Percentiles rank a stretch among this genome's conserved stretches.
Conservation (phyloP, 805 yeast species). For the Starmera quercuum region DNA sequence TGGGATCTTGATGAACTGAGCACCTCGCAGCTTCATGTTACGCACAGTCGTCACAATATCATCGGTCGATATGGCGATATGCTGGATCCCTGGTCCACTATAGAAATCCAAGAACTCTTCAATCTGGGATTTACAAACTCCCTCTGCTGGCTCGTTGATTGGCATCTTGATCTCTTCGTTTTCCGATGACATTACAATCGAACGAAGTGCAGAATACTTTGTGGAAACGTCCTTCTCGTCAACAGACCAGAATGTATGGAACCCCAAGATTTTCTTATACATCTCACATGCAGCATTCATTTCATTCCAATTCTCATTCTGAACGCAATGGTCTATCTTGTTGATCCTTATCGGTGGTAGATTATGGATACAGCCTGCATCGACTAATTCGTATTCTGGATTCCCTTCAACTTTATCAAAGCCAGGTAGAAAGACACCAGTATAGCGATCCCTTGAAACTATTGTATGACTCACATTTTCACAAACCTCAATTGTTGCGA, state of each 20-base stretch:
- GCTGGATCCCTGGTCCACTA: slow-evolving; percentile 82
- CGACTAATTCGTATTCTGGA: slow-evolving; percentile 1
- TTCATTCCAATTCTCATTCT: slow-evolving; percentile 64
- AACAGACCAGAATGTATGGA: slow-evolving; percentile 78
- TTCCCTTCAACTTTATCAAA: slow-evolving; percentile 16
- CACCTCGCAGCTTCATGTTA: slow-evolving; percentile 52
- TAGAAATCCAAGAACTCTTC: slow-evolving; percentile 74
- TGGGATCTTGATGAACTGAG: slow-evolving; percentile 60
- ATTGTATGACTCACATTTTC: slow-evolving; percentile 71
- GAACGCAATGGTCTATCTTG: slow-evolving; percentile 73
- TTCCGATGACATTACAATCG: slow-evolving; percentile 69
- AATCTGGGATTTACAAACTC: slow-evolving; percentile 61
- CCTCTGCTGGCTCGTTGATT: slow-evolving; percentile 75
- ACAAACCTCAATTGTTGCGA: slow-evolving; percentile 44
- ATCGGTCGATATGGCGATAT: slow-evolving; percentile 60
- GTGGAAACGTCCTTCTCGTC: slow-evolving; percentile 74
- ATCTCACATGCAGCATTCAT: slow-evolving; percentile 51
- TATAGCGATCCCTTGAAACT: slow-evolving; percentile 32
- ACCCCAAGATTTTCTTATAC: slow-evolving; percentile 60
- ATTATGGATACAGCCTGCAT: slow-evolving; percentile 2
- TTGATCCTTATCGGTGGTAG: slow-evolving; percentile 32
- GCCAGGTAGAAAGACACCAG: slow-evolving; percentile 46
- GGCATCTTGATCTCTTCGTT: slow-evolving; percentile 70
- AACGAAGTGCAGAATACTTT: slow-evolving; percentile 57
- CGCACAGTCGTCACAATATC: slow-evolving; percentile 53